Base-by-base conservation (phyloP, 371 early-diverging fungal species). In the Mucor circinelloides region DNA sequence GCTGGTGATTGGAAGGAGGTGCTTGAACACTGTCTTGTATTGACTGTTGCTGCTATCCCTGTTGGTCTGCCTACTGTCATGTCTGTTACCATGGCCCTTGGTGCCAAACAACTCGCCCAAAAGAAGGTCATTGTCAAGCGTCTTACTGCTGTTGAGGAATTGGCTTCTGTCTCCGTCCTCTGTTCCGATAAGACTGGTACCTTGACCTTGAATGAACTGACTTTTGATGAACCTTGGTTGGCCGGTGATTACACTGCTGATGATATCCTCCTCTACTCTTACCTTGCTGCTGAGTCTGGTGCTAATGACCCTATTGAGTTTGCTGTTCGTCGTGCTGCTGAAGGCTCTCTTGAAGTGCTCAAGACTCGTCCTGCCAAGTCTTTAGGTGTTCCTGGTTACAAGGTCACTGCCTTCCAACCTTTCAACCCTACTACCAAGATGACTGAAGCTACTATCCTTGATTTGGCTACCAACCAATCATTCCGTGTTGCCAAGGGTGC, bases 121-220 rank as follows among this genome's bases (percentile, higher is more conserved):
- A 93, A 95, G 81, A 72, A 95, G 73, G 98, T 96, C 56, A 95
- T 98, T 82, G 95, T 97, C 68, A 95, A 95, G 80, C 93, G 95
- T 64, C 82, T 97, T 38, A 91, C 95, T 17, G 95, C 95, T 42
- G 94, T 97, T 27, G 98, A 98, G 79, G 95, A 95, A 68, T 83
- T 97, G 76, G 96, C 97, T 0, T 95, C 96, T 8, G 94, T 95
- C 40, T 92, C 93, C 25, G 90, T 95, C 21, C 91, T 97, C 54
- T 97, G 96, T 81, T 93, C 95, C 2, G 98, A 97, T 84, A 97
- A 92, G 85, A 98, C 98, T 6, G 98, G 98, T 63, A 98, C 98
- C 15, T 83, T 98, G 62, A 98, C 97, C 15, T 80, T 89, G 67
- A 94, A 94, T 88, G 90, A 94, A 84, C 87, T 97, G 68, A 89